phyloP scores from a whole-genome alignment of 202 grass and related monocot genomes.

The Carex sylvatica region DNA sequence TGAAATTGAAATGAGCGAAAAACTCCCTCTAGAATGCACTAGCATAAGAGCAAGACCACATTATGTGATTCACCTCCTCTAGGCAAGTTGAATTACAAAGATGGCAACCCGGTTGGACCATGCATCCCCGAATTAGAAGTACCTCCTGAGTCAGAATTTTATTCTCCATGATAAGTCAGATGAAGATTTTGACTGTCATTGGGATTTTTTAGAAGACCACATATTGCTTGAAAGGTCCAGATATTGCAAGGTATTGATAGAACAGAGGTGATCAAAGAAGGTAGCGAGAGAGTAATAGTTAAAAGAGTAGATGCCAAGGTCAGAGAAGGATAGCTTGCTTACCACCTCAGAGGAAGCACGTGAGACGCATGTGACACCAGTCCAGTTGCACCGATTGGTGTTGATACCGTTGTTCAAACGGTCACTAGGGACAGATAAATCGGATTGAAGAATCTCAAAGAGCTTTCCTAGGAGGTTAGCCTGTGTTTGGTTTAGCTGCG shows the following conservation, averaged over 20 bases:
- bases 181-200: too few relatives aligned
- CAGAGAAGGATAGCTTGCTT: constrained; percentile 25
- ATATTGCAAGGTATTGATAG: constrained; percentile 27
- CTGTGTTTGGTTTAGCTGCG: constrained; percentile 4
- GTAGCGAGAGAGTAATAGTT: constrained; percentile 2
- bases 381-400: constrained; percentile 44
- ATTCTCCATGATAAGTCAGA: too few relatives aligned
- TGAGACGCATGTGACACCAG: not conserved
- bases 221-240: constrained; percentile 64
- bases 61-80: too few relatives aligned
- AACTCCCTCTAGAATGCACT: too few relatives aligned
- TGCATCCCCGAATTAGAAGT: too few relatives aligned
- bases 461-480: not conserved
- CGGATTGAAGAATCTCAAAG: not conserved
- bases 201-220: too few relatives aligned
- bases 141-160: too few relatives aligned
- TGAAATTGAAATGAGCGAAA: too few relatives aligned
- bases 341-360: constrained; percentile 32
- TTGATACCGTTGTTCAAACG: constrained; percentile 25
- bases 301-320: not conserved
- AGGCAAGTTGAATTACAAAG: too few relatives aligned
- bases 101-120: too few relatives aligned
- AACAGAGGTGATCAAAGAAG: constrained; percentile 38
- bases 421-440: not conserved
- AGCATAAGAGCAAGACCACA: too few relatives aligned